Conservation (phyloP, 352 stramenopile genomes). For the Phytopythium chamaehyphon region DNA sequence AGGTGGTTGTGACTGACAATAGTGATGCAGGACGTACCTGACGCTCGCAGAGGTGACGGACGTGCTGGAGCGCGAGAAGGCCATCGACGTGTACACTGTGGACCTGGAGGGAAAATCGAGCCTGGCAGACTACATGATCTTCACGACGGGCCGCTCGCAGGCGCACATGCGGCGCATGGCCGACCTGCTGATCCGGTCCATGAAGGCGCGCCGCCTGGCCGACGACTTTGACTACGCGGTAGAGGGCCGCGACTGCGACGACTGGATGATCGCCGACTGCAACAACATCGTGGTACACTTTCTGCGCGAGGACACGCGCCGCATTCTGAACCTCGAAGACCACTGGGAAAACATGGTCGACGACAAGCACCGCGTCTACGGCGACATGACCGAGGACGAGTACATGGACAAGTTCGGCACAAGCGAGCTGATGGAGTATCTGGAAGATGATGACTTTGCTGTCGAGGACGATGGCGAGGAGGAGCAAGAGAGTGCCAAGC, state of each 20-base stretch:
- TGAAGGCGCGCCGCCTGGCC: slow-evolving; percentile 59
- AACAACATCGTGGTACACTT: slow-evolving; percentile 90
- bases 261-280: slow-evolving; percentile 92
- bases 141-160: slow-evolving; percentile 77
- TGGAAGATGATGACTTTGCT: slow-evolving; percentile 55
- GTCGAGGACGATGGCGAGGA: slow-evolving; percentile 20
- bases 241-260: slow-evolving; percentile 86
- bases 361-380: slow-evolving; percentile 76
- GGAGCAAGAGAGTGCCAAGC: not conserved
- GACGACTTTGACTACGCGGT: slow-evolving; percentile 82
- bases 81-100: slow-evolving; percentile 73
- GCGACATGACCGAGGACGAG: slow-evolving; percentile 78
- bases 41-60: slow-evolving; percentile 64
- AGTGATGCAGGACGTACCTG: slow-evolving; percentile 44
- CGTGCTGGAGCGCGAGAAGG: slow-evolving; percentile 70
- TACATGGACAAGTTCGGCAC: slow-evolving; percentile 88
- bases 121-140: slow-evolving; percentile 88
- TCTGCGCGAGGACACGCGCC: slow-evolving; percentile 71
- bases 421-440: slow-evolving; percentile 81
- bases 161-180: slow-evolving; percentile 87
- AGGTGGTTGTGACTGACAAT: not conserved
- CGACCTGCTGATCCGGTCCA: slow-evolving; percentile 83
- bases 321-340: slow-evolving; percentile 71
- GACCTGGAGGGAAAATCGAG: slow-evolving; percentile 73
- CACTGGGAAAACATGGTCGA: slow-evolving; percentile 85